phyloP scores from a whole-genome alignment of 805 yeast species.

The Hanseniaspora mollemarum region DNA sequence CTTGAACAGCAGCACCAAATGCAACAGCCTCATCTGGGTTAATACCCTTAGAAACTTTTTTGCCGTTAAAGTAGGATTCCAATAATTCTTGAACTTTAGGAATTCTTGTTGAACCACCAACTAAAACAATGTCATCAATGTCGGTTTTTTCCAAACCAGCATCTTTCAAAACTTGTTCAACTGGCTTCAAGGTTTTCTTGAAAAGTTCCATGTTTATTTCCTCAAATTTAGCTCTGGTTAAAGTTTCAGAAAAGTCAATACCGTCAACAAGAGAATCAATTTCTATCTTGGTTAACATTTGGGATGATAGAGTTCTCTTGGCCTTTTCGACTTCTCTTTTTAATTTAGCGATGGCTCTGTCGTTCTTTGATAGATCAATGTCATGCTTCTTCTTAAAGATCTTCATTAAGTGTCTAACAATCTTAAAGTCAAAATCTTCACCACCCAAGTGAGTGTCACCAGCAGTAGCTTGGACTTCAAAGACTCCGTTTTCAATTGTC shows the following conservation, averaged over 20 bases:
- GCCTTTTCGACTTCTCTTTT: slow-evolving; percentile 98
- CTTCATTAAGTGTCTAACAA: slow-evolving; percentile 76
- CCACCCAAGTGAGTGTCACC: slow-evolving; percentile 98
- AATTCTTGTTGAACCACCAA: slow-evolving; percentile 98
- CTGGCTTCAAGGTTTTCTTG: slow-evolving; percentile 91
- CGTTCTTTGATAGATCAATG: slow-evolving; percentile 69
- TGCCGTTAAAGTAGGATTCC: slow-evolving; percentile 82
- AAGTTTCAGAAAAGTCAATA: slow-evolving; percentile 85
- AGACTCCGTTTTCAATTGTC: slow-evolving; percentile 82
- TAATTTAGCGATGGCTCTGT: slow-evolving; percentile 80
- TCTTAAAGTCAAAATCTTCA: slow-evolving; percentile 87
- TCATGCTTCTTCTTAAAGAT: slow-evolving; percentile 85
- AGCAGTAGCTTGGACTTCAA: slow-evolving; percentile 85
- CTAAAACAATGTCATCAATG: slow-evolving; percentile 87
- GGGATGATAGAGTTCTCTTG: slow-evolving; percentile 88
- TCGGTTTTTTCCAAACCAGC: slow-evolving; percentile 78
- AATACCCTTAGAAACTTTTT: slow-evolving; percentile 92
- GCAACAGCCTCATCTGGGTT: slow-evolving; percentile 99
- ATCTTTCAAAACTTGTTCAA: slow-evolving; percentile 89
- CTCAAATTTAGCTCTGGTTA: slow-evolving; percentile 96
- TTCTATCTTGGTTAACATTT: slow-evolving; percentile 91
- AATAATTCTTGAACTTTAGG: slow-evolving; percentile 94
- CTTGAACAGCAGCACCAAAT: slow-evolving; percentile 98
- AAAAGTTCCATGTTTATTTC: slow-evolving; percentile 87
- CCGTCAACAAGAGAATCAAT: slow-evolving; percentile 92